phyloP scores from a whole-genome alignment of 1,139 yeast species.

The Debaryomyces fabryi region DNA sequence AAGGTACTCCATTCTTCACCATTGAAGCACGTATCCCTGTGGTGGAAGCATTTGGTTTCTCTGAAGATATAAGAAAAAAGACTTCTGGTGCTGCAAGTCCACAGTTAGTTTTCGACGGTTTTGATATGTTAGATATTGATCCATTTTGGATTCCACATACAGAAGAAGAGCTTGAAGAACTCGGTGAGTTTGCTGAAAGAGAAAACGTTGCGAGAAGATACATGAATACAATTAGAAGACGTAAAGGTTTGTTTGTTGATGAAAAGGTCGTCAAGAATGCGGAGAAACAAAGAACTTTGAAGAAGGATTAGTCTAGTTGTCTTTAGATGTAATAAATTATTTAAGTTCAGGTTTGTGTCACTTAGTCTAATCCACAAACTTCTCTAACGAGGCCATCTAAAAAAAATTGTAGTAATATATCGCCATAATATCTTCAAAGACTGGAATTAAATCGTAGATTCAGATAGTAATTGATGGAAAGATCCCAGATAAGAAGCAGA shows the following conservation, averaged over 20 bases:
- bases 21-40: slow-evolving; percentile 88
- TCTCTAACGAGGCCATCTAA: slow-evolving; percentile 2
- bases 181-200: slow-evolving; percentile 90
- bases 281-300: slow-evolving; percentile 87
- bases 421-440: background rate
- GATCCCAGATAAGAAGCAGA: background rate
- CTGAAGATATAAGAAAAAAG: slow-evolving; percentile 89
- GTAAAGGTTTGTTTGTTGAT: slow-evolving; percentile 89
- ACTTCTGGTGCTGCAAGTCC: slow-evolving; percentile 99
- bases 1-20: slow-evolving; percentile 95
- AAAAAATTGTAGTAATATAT: background rate
- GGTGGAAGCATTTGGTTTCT: slow-evolving; percentile 94
- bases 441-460: background rate
- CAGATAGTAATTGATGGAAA: slow-evolving; percentile 2
- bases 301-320: slow-evolving; percentile 45
- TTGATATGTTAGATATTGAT: slow-evolving; percentile 81
- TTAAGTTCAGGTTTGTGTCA: slow-evolving; percentile 8
- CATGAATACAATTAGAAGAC: slow-evolving; percentile 77
- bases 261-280: slow-evolving; percentile 90
- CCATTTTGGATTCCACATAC: slow-evolving; percentile 99
- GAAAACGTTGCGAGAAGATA: slow-evolving; percentile 88
- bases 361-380: slow-evolving; percentile 3
- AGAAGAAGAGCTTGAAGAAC: slow-evolving; percentile 90
- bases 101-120: slow-evolving; percentile 89
- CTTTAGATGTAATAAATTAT: no score